Percentiles rank a stretch among this genome's conserved stretches.
These are phyloP conservation scores for Penicillium italicum DNA, from an alignment of 2,329 filamentous ascomycete genomes.

Conservation along the genomic window DNA sequence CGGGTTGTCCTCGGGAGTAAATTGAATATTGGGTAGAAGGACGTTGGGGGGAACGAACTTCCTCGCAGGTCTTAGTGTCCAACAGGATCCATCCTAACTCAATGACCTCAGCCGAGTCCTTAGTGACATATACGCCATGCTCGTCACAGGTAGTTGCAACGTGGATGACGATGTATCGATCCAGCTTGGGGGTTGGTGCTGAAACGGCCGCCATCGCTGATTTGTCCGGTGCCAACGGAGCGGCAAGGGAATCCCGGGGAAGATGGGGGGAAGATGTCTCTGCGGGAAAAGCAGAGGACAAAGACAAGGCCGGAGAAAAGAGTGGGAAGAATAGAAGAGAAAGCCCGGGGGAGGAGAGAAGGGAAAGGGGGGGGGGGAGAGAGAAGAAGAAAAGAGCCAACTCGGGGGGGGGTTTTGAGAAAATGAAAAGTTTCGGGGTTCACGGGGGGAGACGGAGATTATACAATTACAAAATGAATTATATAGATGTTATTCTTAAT, in stretches of 20 bases:
- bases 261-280: slow-evolving; percentile 23
- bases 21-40: slow-evolving; percentile 12
- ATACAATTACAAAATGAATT: slow-evolving; percentile 2
- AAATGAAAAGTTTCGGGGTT: slow-evolving; percentile 22
- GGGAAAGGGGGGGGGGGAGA: slow-evolving; percentile 18
- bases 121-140: slow-evolving; percentile 98
- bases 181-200: slow-evolving; percentile 66
- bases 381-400: slow-evolving; percentile 19
- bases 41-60: slow-evolving; percentile 58
- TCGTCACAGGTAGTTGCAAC: slow-evolving; percentile 98
- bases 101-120: slow-evolving; percentile 98
- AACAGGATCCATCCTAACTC: slow-evolving; percentile 97
- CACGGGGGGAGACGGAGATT: slow-evolving; percentile 19
- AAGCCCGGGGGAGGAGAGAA: slow-evolving; percentile 15
- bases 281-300: slow-evolving; percentile 30
- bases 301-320: slow-evolving; percentile 27
- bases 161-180: slow-evolving; percentile 97
- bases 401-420: slow-evolving; percentile 23
- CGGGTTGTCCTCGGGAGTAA: slow-evolving; percentile 3
- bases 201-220: slow-evolving; percentile 45
- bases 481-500: not conserved
- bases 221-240: slow-evolving; percentile 28
- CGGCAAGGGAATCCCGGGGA: slow-evolving; percentile 25
- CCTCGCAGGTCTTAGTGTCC: slow-evolving; percentile 84
- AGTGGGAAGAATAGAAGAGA: slow-evolving; percentile 30